Evolutionary conservation across 139 green algal species (phyloP).

Genomic region (Chlamydomonas incerta): DNA sequence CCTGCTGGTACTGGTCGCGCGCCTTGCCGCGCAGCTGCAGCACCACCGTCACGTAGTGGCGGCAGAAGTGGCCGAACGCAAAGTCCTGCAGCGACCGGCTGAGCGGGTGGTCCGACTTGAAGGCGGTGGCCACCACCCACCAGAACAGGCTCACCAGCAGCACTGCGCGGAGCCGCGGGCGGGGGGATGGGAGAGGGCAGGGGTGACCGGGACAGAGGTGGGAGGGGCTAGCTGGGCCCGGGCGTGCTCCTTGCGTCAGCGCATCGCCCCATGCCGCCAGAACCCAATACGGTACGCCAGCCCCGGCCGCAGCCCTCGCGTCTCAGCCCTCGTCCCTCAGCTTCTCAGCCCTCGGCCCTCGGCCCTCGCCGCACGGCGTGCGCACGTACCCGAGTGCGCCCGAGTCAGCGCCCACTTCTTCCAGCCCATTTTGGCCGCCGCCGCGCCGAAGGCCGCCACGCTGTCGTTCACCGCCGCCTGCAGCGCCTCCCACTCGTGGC

Average conservation of each 20-base stretch:
- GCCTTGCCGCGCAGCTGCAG: conserved; percentile 28
- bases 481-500: conserved; percentile 48
- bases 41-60: conserved; percentile 46
- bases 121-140: conserved; percentile 56
- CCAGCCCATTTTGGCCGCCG: conserved; percentile 52
- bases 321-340: too few species aligned
- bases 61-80: conserved; percentile 47
- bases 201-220: not conserved
- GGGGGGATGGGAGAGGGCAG: not conserved
- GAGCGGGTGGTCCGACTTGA: conserved; percentile 41
- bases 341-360: not conserved
- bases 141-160: conserved; percentile 59
- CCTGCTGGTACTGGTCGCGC: conserved; percentile 38
- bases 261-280: too few species aligned
- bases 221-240: too few species aligned
- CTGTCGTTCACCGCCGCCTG: conserved; percentile 46
- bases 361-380: not conserved
- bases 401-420: conserved; percentile 61
- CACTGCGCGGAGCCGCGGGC: not conserved
- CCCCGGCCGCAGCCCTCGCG: too few species aligned
- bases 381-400: conserved; percentile 29
- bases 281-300: too few species aligned
- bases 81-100: conserved; percentile 34
- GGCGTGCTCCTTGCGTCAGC: too few species aligned
- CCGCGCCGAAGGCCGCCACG: conserved; percentile 9